These are phyloP conservation scores for Naganishia liquefaciens DNA, from an alignment of 1,284 basidiomycete species.

Conservation along the genomic window DNA sequence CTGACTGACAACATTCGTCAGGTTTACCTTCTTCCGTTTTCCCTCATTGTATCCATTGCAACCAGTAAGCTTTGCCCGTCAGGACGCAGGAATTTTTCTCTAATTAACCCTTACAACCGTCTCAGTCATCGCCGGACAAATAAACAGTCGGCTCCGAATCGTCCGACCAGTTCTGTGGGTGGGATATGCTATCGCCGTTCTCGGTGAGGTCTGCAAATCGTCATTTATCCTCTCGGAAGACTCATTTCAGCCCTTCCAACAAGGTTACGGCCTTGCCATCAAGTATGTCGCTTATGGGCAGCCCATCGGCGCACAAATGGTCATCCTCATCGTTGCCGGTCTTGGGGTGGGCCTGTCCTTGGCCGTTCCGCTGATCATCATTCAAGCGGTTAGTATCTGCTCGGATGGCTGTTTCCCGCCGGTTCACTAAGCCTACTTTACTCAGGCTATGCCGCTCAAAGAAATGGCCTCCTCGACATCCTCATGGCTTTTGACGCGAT, in stretches of 20 bases:
- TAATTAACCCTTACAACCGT: too few relatives aligned
- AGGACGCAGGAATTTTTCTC: neutral
- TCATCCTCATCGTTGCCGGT: slow-evolving; percentile 25
- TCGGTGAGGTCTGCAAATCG: slow-evolving; percentile 31
- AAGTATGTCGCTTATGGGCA: slow-evolving; percentile 29
- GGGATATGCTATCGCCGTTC: slow-evolving; percentile 41
- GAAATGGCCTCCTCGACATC: slow-evolving; percentile 51
- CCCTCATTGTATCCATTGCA: slow-evolving; percentile 32
- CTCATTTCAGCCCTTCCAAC: too few relatives aligned
- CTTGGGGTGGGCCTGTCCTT: slow-evolving; percentile 29
- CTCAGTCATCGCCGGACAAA: slow-evolving; percentile 43
- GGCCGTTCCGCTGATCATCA: slow-evolving; percentile 26
- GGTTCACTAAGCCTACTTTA: slow-evolving; percentile 38
- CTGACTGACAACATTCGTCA: slow-evolving; percentile 3
- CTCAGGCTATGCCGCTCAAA: slow-evolving; percentile 51
- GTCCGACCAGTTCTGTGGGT: slow-evolving; percentile 47
- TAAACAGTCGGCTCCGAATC: slow-evolving; percentile 45
- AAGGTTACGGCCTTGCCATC: slow-evolving; percentile 30
- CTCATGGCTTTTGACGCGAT: slow-evolving; percentile 36
- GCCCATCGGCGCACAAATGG: slow-evolving; percentile 25
- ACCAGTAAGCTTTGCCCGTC: slow-evolving; percentile 7
- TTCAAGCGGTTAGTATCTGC: slow-evolving; percentile 28
- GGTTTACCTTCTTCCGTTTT: slow-evolving; percentile 35
- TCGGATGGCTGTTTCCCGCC: neutral
- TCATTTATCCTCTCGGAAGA: too few relatives aligned